These are phyloP conservation scores for Aspergillus unguis DNA, from an alignment of 2,329 filamentous ascomycete species.

Conservation along the genomic window DNA sequence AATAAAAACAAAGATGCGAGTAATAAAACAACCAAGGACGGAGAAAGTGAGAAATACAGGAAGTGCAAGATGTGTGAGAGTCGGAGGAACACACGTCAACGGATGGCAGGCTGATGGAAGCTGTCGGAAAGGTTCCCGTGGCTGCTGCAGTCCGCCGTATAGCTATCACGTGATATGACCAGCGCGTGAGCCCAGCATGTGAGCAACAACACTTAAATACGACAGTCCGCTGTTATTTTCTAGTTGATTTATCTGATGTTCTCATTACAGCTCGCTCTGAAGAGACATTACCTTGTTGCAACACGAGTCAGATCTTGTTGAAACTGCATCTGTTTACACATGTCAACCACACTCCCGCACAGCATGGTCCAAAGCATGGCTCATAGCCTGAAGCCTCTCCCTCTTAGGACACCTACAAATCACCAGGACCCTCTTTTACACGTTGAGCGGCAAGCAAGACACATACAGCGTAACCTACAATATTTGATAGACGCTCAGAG, in stretches of 20 bases:
- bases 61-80: conserved; percentile 3
- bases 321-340: conserved; percentile 14
- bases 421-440: conserved; percentile 47
- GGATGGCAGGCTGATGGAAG: conserved; percentile 22
- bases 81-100: conserved; percentile 32
- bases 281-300: background rate
- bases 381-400: conserved; percentile 27
- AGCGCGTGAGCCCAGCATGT: conserved; percentile 11
- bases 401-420: conserved; percentile 27
- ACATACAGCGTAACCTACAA: conserved; percentile 58
- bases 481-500: conserved; percentile 60
- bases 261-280: background rate
- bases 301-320: background rate
- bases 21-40: conserved; percentile 19
- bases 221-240: background rate
- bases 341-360: conserved; percentile 32
- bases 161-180: conserved; percentile 20
- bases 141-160: conserved; percentile 28
- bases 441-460: conserved; percentile 51
- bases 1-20: conserved; percentile 21
- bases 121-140: conserved; percentile 26
- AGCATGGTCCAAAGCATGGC: conserved; percentile 21
- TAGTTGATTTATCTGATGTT: background rate
- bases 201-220: background rate
- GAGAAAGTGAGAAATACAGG: conserved; percentile 7